Conservation (phyloP, 805 yeast genomes). For the Candida oleophila region DNA sequence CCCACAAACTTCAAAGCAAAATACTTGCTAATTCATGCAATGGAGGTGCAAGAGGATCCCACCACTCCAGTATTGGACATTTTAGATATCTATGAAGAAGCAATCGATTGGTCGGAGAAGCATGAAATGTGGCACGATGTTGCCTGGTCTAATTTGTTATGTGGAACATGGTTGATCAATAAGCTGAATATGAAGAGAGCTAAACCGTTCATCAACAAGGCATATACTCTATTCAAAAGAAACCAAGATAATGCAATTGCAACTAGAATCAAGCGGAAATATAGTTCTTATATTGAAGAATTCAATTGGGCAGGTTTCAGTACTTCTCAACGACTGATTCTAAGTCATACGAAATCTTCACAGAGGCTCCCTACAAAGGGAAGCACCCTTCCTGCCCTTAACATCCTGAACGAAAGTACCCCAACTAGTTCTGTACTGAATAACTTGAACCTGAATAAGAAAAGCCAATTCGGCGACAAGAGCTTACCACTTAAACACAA, state of each 20-base stretch:
- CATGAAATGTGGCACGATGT: constrained; percentile 33
- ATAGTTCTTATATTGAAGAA: constrained; percentile 23
- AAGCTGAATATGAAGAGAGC: constrained; percentile 30
- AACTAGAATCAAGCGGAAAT: constrained; percentile 22
- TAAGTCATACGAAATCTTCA: neutral
- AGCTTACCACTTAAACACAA: no score
- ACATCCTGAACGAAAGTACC: neutral
- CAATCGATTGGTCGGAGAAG: constrained; percentile 38
- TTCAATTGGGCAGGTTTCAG: constrained; percentile 31
- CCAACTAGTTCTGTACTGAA: neutral
- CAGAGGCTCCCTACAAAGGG: neutral
- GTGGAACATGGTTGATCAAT: constrained; percentile 39
- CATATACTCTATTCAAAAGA: constrained; percentile 31
- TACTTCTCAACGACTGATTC: neutral
- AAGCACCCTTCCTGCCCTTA: neutral
- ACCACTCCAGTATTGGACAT: constrained; percentile 29
- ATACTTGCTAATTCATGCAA: constrained; percentile 32
- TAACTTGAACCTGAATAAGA: neutral
- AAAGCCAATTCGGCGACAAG: no score
- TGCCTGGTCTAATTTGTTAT: constrained; percentile 40
- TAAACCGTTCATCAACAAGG: constrained; percentile 32
- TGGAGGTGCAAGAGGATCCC: constrained; percentile 15
- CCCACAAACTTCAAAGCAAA: constrained; percentile 41
- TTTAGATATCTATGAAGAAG: constrained; percentile 45
- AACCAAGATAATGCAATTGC: constrained; percentile 25